phyloP scores from a whole-genome alignment of 208 protist species.

The Phytomonas sp. region DNA sequence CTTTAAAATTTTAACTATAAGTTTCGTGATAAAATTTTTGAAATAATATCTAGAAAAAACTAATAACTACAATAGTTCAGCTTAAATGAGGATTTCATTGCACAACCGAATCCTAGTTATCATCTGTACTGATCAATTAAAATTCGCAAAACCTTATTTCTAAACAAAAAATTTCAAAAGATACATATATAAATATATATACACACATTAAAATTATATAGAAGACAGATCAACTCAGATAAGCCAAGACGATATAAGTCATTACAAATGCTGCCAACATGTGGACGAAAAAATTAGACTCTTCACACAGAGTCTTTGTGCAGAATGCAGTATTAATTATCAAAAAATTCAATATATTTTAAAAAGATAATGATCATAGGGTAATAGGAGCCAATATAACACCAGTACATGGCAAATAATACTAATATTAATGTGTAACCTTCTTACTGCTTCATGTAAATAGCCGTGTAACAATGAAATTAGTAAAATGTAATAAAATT shows the following conservation, averaged over 20 bases:
- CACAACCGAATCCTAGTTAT: not conserved
- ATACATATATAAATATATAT: constrained; percentile 1
- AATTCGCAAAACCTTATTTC: not conserved
- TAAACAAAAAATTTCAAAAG: constrained; percentile 1
- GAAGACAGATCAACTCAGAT: not conserved
- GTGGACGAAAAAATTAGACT: not conserved
- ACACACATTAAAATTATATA: constrained; percentile 4
- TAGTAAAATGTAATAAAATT: not conserved
- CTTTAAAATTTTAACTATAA: not conserved
- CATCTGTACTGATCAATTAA: not conserved
- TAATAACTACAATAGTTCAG: not conserved
- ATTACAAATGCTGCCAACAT: not conserved
- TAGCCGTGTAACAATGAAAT: not conserved
- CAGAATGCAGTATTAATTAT: not conserved
- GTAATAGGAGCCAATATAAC: not conserved
- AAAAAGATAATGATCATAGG: not conserved
- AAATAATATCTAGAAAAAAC: not conserved
- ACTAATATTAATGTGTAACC: not conserved
- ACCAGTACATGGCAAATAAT: not conserved
- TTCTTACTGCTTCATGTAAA: not conserved
- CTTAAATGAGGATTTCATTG: not conserved
- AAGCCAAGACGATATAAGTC: not conserved
- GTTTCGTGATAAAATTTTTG: not conserved
- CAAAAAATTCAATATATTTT: not conserved
- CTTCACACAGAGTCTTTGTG: not conserved